Evolutionary conservation across 495 filamentous ascomycete species (phyloP).

Genomic region (Friedmanniomyces simplex): DNA sequence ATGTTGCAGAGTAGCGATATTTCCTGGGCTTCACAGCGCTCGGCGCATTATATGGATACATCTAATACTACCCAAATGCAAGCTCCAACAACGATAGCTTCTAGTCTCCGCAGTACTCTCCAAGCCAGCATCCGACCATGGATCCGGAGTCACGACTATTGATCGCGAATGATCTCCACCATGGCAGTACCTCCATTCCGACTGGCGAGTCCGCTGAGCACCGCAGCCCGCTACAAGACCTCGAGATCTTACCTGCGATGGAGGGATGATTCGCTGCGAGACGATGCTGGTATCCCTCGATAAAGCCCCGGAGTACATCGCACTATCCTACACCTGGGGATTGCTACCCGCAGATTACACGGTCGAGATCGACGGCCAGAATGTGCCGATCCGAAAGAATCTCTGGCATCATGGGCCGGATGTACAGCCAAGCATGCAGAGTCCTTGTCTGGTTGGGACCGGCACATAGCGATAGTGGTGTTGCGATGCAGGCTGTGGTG

Average conservation of each 20-base stretch:
- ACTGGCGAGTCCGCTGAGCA: too few relatives aligned
- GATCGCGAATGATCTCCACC: too few relatives aligned
- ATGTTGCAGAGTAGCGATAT: not conserved
- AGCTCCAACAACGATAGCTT: too few relatives aligned
- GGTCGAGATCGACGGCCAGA: not conserved
- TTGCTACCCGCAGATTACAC: not conserved
- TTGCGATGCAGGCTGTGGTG: not conserved
- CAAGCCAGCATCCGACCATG: too few relatives aligned
- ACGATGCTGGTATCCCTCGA: not conserved
- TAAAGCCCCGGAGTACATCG: not conserved
- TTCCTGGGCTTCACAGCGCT: too few relatives aligned
- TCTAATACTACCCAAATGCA: too few relatives aligned
- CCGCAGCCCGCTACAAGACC: too few relatives aligned
- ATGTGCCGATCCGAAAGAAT: not conserved
- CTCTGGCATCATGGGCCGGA: not conserved
- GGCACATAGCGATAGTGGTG: not conserved
- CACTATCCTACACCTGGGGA: constrained; percentile 7
- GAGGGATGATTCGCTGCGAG: not conserved
- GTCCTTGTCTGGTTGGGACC: constrained; percentile 5
- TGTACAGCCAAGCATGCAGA: not conserved
- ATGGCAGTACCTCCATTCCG: too few relatives aligned
- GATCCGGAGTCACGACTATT: too few relatives aligned
- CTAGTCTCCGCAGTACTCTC: too few relatives aligned
- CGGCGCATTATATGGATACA: too few relatives aligned
- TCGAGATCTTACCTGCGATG: not conserved